phyloP scores from a whole-genome alignment of 345 rosid genomes.

The Euphorbia lathyris region DNA sequence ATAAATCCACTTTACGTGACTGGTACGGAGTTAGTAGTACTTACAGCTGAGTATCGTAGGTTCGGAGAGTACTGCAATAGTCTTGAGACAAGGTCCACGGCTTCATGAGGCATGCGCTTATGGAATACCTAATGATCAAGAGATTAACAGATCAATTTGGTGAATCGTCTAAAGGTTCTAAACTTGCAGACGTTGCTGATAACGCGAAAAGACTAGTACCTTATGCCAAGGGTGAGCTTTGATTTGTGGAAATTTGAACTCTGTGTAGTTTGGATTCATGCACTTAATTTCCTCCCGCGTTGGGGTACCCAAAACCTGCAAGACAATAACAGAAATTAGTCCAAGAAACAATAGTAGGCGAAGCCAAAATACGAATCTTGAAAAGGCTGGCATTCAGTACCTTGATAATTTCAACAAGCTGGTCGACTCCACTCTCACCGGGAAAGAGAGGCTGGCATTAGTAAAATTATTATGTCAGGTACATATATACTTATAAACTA shows the following conservation, averaged over 20 bases:
- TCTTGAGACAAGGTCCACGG: constrained; percentile 95
- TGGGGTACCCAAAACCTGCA: constrained; percentile 94
- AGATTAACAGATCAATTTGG: not conserved
- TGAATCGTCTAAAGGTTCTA: not conserved
- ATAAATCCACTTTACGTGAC: not conserved
- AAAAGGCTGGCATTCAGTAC: constrained; percentile 30
- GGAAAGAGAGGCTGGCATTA: constrained; percentile 83
- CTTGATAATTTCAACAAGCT: constrained; percentile 96
- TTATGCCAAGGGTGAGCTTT: constrained; percentile 99
- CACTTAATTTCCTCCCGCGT: constrained; percentile 97
- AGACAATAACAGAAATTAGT: constrained; percentile 4
- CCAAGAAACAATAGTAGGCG: not conserved
- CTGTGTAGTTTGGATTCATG: constrained; percentile 98
- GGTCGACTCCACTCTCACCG: constrained; percentile 97
- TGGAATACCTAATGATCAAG: constrained; percentile 63
- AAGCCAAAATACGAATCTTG: too few relatives aligned
- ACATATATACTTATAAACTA: not conserved
- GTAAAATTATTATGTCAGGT: constrained; percentile 14
- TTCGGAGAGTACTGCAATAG: constrained; percentile 93
- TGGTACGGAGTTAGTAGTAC: constrained; percentile 28
- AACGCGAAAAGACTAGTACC: constrained; percentile 36
- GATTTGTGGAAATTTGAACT: constrained; percentile 95
- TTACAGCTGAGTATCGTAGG: constrained; percentile 89
- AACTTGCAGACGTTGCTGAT: not conserved
- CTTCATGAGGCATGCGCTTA: constrained; percentile 97